These are phyloP conservation scores for Populus hybrid DNA, from an alignment of 441 rosid genomes.

Conservation along the genomic window DNA sequence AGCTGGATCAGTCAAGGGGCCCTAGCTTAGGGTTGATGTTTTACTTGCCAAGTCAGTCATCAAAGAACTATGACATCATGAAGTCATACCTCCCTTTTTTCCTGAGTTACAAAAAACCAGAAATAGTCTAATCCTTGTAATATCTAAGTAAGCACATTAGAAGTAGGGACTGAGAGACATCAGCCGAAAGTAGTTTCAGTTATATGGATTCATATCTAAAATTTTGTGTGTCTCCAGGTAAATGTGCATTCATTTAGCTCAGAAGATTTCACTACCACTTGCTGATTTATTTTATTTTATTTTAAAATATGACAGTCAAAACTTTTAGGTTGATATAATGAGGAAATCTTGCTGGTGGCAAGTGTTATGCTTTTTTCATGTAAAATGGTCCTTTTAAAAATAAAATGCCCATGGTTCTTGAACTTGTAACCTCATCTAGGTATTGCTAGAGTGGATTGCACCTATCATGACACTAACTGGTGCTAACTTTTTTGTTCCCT, in stretches of 20 bases:
- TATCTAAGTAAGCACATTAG: background rate
- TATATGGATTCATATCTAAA: background rate
- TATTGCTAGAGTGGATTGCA: background rate
- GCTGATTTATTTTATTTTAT: background rate
- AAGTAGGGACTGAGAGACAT: background rate
- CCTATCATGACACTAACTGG: background rate
- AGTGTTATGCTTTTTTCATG: no score
- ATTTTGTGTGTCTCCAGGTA: background rate
- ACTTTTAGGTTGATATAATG: no score
- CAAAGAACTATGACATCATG: background rate
- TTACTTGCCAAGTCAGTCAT: background rate
- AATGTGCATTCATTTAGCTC: background rate
- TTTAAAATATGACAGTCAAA: background rate
- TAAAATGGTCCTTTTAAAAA: no score
- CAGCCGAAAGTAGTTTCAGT: background rate
- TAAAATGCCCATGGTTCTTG: background rate
- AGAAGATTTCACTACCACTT: background rate
- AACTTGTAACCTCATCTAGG: background rate
- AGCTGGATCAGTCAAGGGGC: background rate
- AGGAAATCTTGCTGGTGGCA: no score
- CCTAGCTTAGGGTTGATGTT: background rate
- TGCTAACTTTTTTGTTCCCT: background rate
- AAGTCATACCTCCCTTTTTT: background rate
- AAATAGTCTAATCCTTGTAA: background rate
- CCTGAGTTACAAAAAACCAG: no score